Conservation (phyloP, 1,284 basidiomycete genomes). For the Stygiomarasmius scandens region DNA sequence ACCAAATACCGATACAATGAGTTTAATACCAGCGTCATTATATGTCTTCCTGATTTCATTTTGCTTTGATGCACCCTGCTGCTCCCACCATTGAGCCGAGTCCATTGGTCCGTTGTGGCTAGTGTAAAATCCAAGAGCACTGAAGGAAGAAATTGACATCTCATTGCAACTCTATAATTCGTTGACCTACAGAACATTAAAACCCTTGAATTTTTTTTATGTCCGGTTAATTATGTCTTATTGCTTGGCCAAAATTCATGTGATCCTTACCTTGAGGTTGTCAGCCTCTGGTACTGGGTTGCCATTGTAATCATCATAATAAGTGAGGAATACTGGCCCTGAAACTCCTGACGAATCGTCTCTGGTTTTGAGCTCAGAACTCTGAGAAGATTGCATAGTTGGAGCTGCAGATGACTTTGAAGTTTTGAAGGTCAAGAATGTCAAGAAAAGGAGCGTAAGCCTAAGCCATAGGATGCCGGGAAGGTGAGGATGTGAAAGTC, state of each 20-base stretch:
- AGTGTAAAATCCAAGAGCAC: background rate
- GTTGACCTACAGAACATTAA: background rate
- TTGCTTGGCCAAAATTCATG: background rate
- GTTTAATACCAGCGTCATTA: conserved; percentile 4
- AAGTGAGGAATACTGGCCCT: background rate
- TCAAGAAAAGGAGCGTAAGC: too few species aligned
- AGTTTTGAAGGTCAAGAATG: too few species aligned
- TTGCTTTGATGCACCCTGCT: background rate
- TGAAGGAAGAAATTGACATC: background rate
- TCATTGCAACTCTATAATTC: background rate
- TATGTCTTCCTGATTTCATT: background rate
- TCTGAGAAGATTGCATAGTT: too few species aligned
- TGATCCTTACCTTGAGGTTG: background rate
- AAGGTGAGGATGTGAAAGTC: too few species aligned
- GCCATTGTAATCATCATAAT: background rate
- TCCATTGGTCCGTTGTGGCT: background rate
- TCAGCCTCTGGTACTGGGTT: background rate
- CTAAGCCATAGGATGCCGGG: too few species aligned
- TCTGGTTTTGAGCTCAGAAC: too few species aligned
- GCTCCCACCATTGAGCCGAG: conserved; percentile 3
- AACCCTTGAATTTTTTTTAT: background rate
- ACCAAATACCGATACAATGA: conserved; percentile 2
- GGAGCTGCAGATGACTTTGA: too few species aligned
- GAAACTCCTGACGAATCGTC: too few species aligned
- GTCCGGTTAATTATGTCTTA: background rate